Evolutionary conservation across 2,329 filamentous ascomycete species (phyloP), one percentile per base, ranked within the genome.

Genomic region (Claviceps pazoutovae): DNA sequence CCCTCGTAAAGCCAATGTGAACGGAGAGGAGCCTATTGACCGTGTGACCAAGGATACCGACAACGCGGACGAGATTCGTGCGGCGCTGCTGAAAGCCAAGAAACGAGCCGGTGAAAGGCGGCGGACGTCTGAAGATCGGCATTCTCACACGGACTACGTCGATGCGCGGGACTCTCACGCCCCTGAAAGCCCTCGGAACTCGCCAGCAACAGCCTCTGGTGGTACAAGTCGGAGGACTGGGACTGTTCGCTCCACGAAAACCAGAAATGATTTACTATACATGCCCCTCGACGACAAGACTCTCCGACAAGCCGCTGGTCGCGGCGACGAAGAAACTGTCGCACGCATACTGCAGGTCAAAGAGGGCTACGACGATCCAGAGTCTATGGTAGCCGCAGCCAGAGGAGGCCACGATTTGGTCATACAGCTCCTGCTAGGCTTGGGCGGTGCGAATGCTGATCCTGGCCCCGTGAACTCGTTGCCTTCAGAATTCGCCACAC

Each of bases 341-440:
- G 78, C 72, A 37, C 73, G 77, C 46, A 78, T 83, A 51, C 61
- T 84, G 19, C 75, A 82, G 57, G 79, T 83, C 23, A 77, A 78
- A 56, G 76, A 79, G 36, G 71, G 71, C 11, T 78, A 74, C 53
- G 76, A 83, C 56, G 91, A 97, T 63, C 82, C 90, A 1, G 86
- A 90, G 57, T 88, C 89, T 46, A 82, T 96, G 67, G 88, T 95
- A 51, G 88, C 88, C 51, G 93, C 93, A 21, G 90, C 93, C 34
- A 84, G 88, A 66, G 93, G 90, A 53, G 93, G 93, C 1, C 91
- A 98, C 62, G 83, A 90, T 59, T 80, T 91, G 53, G 86, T 95
- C 23, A 80, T 95, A 55, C 87, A 90, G 61, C 77, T 95, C 30
- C 68, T 89, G 48, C 67, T 88, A 43, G 84, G 83, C 8, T 71